These are phyloP conservation scores for Penicillium sp. DNA, from an alignment of 2,329 filamentous ascomycete genomes.

Conservation along the genomic window DNA sequence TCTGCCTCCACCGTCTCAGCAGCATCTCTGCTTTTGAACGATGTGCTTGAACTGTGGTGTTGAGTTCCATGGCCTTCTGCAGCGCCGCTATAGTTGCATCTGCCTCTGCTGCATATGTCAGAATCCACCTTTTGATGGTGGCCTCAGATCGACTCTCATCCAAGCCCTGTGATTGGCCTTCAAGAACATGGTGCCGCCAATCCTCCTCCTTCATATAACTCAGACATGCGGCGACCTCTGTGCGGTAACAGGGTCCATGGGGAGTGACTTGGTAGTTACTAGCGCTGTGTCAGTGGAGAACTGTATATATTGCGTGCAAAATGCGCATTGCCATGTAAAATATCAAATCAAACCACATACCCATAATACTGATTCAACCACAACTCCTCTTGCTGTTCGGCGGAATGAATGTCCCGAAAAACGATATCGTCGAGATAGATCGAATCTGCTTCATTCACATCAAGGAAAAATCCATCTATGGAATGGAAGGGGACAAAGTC, in stretches of 20 bases:
- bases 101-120: conserved; percentile 37
- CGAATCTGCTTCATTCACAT: conserved; percentile 41
- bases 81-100: conserved; percentile 28
- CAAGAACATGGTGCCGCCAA: conserved; percentile 44
- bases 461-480: conserved; percentile 46
- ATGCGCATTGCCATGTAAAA: conserved; percentile 4
- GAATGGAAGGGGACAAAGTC: not conserved
- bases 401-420: conserved; percentile 31
- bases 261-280: conserved; percentile 45
- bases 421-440: conserved; percentile 46
- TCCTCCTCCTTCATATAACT: conserved; percentile 41
- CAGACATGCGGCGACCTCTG: conserved; percentile 44
- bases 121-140: conserved; percentile 40
- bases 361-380: conserved; percentile 42
- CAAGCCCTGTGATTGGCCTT: conserved; percentile 33
- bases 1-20: conserved; percentile 42
- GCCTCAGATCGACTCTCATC: conserved; percentile 32
- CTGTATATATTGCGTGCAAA: not conserved
- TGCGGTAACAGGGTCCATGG: conserved; percentile 44
- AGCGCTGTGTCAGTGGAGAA: conserved; percentile 7
- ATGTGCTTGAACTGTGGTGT: conserved; percentile 18
- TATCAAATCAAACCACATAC: conserved; percentile 26
- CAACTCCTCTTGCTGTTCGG: conserved; percentile 35
- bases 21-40: conserved; percentile 29
- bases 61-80: conserved; percentile 18